Percentiles rank a stretch among this genome's conserved stretches.
These are phyloP conservation scores for Coemansia sp. DNA, from an alignment of 192 early-diverging fungal genomes.

Conservation along the genomic window DNA sequence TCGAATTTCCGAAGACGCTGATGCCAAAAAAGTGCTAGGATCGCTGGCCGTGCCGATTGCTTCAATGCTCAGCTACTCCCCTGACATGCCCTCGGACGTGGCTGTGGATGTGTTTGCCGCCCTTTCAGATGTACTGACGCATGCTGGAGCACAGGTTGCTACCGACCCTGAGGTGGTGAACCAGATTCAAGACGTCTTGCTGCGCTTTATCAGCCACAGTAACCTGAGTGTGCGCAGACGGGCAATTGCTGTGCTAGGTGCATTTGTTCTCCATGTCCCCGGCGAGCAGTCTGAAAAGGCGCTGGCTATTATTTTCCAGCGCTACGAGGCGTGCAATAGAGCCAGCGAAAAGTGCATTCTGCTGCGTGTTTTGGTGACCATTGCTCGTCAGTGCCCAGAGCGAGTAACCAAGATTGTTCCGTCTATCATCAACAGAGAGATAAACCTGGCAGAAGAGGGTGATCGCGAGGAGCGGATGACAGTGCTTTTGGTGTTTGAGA, in stretches of 20 bases:
- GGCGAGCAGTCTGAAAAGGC: conserved; percentile 37
- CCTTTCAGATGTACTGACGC: conserved; percentile 26
- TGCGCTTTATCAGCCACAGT: conserved; percentile 23
- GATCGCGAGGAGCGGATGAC: conserved; percentile 38
- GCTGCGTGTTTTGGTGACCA: conserved; percentile 46
- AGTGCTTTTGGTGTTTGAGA: conserved; percentile 39
- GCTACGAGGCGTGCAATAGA: conserved; percentile 25
- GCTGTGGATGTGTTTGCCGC: conserved; percentile 36
- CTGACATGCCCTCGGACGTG: conserved; percentile 14
- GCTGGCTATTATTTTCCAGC: conserved; percentile 33
- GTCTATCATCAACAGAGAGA: conserved; percentile 28
- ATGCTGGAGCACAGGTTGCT: conserved; percentile 31
- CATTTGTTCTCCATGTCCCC: conserved; percentile 40
- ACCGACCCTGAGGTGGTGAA: conserved; percentile 15
- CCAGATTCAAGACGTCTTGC: conserved; percentile 27
- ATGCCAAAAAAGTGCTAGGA: conserved; percentile 26
- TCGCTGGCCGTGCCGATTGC: conserved; percentile 30
- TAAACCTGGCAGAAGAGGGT: conserved; percentile 23
- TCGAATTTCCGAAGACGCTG: conserved; percentile 22
- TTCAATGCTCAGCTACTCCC: conserved; percentile 16
- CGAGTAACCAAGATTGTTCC: conserved; percentile 20
- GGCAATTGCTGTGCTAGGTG: conserved; percentile 41
- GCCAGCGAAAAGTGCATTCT: conserved; percentile 29
- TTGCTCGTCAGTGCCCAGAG: conserved; percentile 40
- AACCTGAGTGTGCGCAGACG: conserved; percentile 34